Conservation (phyloP, 179 eudicot species). For the Corrigiola litoralis region DNA sequence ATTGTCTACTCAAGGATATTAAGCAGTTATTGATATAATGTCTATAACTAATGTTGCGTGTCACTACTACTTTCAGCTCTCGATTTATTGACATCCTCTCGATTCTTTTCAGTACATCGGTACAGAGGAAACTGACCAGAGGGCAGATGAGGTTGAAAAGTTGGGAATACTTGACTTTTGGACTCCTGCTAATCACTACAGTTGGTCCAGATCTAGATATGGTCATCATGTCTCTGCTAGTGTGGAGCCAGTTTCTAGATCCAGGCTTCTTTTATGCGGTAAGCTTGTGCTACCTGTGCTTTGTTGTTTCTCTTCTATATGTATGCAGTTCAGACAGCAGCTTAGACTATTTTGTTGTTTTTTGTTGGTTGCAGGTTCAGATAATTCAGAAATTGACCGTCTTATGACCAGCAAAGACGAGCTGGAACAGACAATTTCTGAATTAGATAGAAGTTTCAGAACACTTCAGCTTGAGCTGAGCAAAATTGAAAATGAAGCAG, state of each 20-base stretch:
- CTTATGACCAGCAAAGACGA: slow-evolving; percentile 46
- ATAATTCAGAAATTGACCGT: slow-evolving; percentile 59
- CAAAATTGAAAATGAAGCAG: slow-evolving; percentile 72
- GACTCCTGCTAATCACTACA: slow-evolving; percentile 91
- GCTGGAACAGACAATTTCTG: slow-evolving; percentile 45
- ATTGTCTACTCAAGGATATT: not conserved
- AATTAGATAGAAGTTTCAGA: slow-evolving; percentile 38
- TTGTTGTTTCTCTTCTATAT: not conserved
- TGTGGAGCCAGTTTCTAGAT: slow-evolving; percentile 59
- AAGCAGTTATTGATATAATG: not conserved
- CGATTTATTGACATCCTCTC: slow-evolving; percentile 1
- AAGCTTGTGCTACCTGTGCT: slow-evolving; percentile 27
- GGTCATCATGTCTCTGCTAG: slow-evolving; percentile 79
- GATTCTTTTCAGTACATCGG: slow-evolving; percentile 64
- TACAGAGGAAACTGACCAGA: slow-evolving; percentile 65
- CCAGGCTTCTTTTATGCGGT: slow-evolving; percentile 65
- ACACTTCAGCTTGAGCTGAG: slow-evolving; percentile 45
- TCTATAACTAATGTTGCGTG: not conserved
- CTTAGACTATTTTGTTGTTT: not conserved
- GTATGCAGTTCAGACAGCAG: slow-evolving; percentile 1
- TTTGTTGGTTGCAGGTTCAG: slow-evolving; percentile 51
- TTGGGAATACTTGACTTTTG: slow-evolving; percentile 72
- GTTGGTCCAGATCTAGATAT: slow-evolving; percentile 85
- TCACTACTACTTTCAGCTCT: not conserved
- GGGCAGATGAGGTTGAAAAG: slow-evolving; percentile 63